Evolutionary conservation across 2,329 filamentous ascomycete genomes (phyloP), one percentile per base, ranked within the genome.

Genomic region (Botrytis cinerea): DNA sequence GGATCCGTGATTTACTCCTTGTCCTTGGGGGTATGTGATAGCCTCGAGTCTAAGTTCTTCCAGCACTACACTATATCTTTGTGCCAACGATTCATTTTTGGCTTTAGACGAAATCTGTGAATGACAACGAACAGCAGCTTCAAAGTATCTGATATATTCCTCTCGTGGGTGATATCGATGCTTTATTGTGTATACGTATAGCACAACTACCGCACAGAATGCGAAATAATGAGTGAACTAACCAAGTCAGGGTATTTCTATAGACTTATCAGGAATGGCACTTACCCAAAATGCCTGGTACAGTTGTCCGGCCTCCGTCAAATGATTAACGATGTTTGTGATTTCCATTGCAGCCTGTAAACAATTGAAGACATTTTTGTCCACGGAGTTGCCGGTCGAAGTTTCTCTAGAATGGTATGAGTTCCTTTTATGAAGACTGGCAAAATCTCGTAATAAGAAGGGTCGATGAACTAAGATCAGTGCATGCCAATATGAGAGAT

Each of bases 121-220:
- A 67, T 85, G 84, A 60, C 84, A 85, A 57, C 79, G 80, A 1
- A 79, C 80, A 0, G 84, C 84, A 1, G 81, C 82, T 22, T 79
- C 74, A 28, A 85, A 82, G 43, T 82, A 81, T 0, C 73, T 71
- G 6, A 78, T 74, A 73, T 81, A 82, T 2, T 76, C 77, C 40
- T 80, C 78, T 48, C 78, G 75, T 4, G 78, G 75, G 5, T 77
- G 74, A 6, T 78, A 75, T 1, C 80, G 75, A 46, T 82, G 78
- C 60, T 84, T 84, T 16, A 86, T 85, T 7, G 82, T 81, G 60
- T 83, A 84, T 6, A 86, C 82, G 72, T 86, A 86, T 3, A 86
- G 78, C 1, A 85, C 80, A 1, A 84, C 83, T 4, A 84, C 82
- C 0, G 84, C 84, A 20, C 80, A 84, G 62, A 85, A 86, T 1